Percentiles rank a stretch among this genome's conserved stretches.
phyloP scores from a whole-genome alignment of 2,329 filamentous ascomycete genomes.

The Tolypocladium album region DNA sequence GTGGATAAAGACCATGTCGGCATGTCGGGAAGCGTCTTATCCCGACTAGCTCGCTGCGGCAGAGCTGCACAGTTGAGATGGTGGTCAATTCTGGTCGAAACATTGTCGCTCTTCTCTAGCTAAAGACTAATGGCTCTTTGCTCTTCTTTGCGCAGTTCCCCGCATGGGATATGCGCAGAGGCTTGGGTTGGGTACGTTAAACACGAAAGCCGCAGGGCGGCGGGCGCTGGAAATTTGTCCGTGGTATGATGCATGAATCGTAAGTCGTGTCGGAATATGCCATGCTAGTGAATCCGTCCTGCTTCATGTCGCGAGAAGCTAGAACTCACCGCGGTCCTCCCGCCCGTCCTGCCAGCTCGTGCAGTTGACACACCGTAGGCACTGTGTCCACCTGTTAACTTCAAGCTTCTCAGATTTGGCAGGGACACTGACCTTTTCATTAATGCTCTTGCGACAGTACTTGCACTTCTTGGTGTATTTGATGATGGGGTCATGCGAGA shows the following conservation, averaged over 20 bases:
- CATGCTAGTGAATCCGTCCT: neutral
- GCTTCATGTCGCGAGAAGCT: neutral
- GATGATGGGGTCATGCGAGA: slow-evolving; percentile 56
- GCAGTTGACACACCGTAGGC: slow-evolving; percentile 35
- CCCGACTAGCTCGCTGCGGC: neutral
- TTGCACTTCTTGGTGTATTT: slow-evolving; percentile 59
- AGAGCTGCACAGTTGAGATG: neutral
- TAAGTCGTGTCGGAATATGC: neutral
- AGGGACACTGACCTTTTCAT: slow-evolving; percentile 40
- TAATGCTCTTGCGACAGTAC: slow-evolving; percentile 55
- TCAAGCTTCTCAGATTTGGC: neutral
- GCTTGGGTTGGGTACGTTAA: neutral
- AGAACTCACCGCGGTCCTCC: slow-evolving; percentile 22
- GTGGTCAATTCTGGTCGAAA: neutral
- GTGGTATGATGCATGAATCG: too few relatives aligned
- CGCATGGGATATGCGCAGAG: neutral
- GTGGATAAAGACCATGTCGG: neutral
- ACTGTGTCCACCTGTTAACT: slow-evolving; percentile 14
- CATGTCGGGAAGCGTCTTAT: neutral
- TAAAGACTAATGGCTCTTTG: neutral
- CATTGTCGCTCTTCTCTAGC: neutral
- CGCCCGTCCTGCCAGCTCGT: slow-evolving; percentile 41
- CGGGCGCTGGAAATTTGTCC: neutral
- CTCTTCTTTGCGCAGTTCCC: neutral
- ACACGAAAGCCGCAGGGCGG: neutral